phyloP scores from a whole-genome alignment of 768 basidiomycete species.

The Suillus luteus region DNA sequence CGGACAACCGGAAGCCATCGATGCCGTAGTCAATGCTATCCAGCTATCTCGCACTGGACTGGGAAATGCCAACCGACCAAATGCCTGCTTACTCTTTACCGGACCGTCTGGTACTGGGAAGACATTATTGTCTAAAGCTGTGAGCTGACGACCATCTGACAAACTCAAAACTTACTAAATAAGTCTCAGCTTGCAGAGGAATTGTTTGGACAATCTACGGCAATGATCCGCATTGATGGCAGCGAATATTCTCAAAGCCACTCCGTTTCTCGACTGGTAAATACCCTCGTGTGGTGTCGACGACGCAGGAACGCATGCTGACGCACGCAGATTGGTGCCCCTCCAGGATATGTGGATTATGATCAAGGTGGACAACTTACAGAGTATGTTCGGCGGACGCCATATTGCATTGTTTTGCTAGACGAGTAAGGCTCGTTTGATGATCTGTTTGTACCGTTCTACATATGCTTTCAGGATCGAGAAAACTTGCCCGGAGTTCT shows the following conservation, averaged over 20 bases:
- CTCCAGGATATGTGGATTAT: constrained; percentile 45
- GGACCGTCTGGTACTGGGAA: constrained; percentile 42
- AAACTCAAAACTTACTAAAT: not conserved
- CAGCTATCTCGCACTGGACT: constrained; percentile 50
- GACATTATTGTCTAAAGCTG: constrained; percentile 44
- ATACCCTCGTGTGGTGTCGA: not conserved
- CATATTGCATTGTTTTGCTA: constrained; percentile 37
- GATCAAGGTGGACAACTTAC: constrained; percentile 46
- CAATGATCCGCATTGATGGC: constrained; percentile 48
- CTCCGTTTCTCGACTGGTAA: constrained; percentile 41
- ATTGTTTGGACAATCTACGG: constrained; percentile 45
- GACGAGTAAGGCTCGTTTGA: constrained; percentile 22
- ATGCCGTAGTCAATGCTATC: constrained; percentile 50
- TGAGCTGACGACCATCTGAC: not conserved
- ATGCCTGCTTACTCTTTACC: constrained; percentile 47
- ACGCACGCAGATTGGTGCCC: constrained; percentile 30
- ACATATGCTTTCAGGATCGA: constrained; percentile 32
- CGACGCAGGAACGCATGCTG: not conserved
- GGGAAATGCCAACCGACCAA: constrained; percentile 44
- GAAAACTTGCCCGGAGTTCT: constrained; percentile 45
- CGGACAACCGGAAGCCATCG: constrained; percentile 45
- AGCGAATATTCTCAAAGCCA: constrained; percentile 47
- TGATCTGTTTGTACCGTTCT: not conserved
- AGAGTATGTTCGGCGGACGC: constrained; percentile 44
- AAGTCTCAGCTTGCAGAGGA: constrained; percentile 40